Conservation (phyloP, 495 filamentous ascomycete genomes). For the Bacidia rubella region DNA sequence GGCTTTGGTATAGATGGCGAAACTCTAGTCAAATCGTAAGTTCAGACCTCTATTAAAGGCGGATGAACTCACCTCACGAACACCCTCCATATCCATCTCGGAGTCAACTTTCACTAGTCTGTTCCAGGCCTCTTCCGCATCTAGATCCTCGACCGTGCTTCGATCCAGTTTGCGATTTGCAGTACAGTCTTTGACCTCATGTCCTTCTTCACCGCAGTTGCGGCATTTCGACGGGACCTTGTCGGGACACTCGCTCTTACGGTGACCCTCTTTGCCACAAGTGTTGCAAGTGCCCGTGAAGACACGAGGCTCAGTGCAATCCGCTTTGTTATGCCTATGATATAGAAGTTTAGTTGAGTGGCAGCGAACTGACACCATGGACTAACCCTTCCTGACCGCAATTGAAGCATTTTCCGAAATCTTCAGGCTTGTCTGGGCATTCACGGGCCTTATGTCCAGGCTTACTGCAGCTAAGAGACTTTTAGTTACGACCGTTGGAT, state of each 20-base stretch:
- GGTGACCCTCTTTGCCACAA: constrained; percentile 64
- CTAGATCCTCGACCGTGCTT: constrained; percentile 40
- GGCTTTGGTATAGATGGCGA: constrained; percentile 64
- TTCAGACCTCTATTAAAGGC: background rate
- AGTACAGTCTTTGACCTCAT: constrained; percentile 51
- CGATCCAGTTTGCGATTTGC: constrained; percentile 55
- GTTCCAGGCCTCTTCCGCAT: constrained; percentile 57
- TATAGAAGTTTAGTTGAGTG: background rate
- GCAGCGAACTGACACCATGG: constrained; percentile 8
- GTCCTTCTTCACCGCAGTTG: constrained; percentile 65
- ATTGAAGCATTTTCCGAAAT: constrained; percentile 53
- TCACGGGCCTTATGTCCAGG: constrained; percentile 45
- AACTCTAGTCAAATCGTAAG: constrained; percentile 28
- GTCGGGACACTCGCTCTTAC: constrained; percentile 55
- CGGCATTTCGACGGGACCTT: constrained; percentile 51
- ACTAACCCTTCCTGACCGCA: constrained; percentile 60
- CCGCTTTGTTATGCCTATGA: constrained; percentile 46
- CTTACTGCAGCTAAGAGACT: constrained; percentile 33
- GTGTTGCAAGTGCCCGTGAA: constrained; percentile 58
- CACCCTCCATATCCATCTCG: constrained; percentile 55
- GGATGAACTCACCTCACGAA: constrained; percentile 44
- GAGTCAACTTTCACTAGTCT: constrained; percentile 46
- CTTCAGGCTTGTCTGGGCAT: constrained; percentile 37
- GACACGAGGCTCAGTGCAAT: constrained; percentile 52
- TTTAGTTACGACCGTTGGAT: no score